phyloP scores from a whole-genome alignment of 2,329 filamentous ascomycete species.

The Fusarium paranaense region DNA sequence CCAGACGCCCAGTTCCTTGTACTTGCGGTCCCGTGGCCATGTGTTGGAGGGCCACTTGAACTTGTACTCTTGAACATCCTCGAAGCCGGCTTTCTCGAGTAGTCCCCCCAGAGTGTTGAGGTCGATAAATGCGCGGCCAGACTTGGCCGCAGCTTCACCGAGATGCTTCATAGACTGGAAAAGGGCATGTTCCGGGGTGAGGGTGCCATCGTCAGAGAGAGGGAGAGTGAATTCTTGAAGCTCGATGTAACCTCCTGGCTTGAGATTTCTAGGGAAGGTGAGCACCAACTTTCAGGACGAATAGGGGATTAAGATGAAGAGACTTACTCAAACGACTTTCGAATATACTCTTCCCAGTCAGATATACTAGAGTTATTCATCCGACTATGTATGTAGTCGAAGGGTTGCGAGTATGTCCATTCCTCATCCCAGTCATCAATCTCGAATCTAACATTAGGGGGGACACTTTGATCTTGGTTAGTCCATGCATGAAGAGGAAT shows the following conservation, averaged over 20 bases:
- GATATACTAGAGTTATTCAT: slow-evolving; percentile 10
- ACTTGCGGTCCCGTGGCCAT: slow-evolving; percentile 10
- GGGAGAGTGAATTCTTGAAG: slow-evolving; percentile 12
- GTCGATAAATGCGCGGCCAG: slow-evolving; percentile 7
- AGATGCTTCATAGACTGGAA: not conserved
- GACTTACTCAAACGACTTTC: slow-evolving; percentile 2
- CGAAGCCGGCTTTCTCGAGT: slow-evolving; percentile 8
- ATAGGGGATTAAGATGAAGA: not conserved
- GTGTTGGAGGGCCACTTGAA: slow-evolving; percentile 16
- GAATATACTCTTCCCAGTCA: slow-evolving; percentile 8
- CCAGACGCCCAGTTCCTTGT: slow-evolving; percentile 9
- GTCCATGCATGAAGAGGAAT: not conserved
- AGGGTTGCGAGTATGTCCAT: slow-evolving; percentile 6
- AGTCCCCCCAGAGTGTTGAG: slow-evolving; percentile 2
- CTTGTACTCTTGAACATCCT: not conserved
- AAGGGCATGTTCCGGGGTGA: not conserved
- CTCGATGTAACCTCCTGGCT: slow-evolving; percentile 15
- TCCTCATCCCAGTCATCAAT: slow-evolving; percentile 17
- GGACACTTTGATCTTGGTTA: slow-evolving; percentile 3
- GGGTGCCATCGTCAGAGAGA: slow-evolving; percentile 8
- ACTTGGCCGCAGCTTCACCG: slow-evolving; percentile 2
- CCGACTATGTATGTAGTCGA: slow-evolving; percentile 17
- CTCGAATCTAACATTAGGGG: slow-evolving; percentile 12
- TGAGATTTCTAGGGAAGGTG: not conserved
- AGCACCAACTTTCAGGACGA: not conserved